phyloP scores from a whole-genome alignment of 1,139 yeast genomes.

The Zygosaccharomyces pseudobailii region DNA sequence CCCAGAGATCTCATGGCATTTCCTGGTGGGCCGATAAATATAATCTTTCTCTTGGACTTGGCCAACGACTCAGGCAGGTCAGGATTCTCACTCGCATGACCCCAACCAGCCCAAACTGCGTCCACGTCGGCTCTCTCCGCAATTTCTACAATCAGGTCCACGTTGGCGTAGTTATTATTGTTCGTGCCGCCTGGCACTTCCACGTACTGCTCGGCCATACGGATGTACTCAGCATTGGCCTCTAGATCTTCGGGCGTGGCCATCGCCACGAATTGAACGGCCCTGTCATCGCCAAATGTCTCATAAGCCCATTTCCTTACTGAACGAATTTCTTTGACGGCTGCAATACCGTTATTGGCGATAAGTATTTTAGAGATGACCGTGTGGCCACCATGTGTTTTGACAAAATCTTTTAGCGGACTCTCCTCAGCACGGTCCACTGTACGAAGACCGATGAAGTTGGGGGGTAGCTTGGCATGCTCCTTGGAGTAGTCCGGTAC shows the following conservation, averaged over 20 bases:
- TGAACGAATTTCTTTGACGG: slow-evolving; percentile 95
- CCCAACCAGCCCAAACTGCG: slow-evolving; percentile 99
- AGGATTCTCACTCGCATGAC: slow-evolving; percentile 98
- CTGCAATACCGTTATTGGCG: slow-evolving; percentile 98
- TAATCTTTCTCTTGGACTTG: slow-evolving; percentile 77
- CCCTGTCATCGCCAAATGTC: slow-evolving; percentile 91
- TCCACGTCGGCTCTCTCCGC: slow-evolving; percentile 96
- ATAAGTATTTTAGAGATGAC: slow-evolving; percentile 83
- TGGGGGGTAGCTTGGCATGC: slow-evolving; percentile 49
- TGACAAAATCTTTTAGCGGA: slow-evolving; percentile 80
- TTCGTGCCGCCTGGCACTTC: slow-evolving; percentile 99
- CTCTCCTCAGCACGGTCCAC: slow-evolving; percentile 64
- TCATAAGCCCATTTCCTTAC: slow-evolving; percentile 99
- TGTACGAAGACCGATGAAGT: slow-evolving; percentile 69
- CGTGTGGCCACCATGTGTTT: slow-evolving; percentile 87
- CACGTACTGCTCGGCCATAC: slow-evolving; percentile 98
- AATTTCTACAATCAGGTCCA: slow-evolving; percentile 89
- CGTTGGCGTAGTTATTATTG: slow-evolving; percentile 96
- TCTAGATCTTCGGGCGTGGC: slow-evolving; percentile 98
- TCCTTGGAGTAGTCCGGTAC: slow-evolving; percentile 35
- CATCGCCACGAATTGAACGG: slow-evolving; percentile 94
- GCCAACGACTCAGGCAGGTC: slow-evolving; percentile 88
- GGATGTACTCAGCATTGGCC: slow-evolving; percentile 94
- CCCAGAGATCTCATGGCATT: slow-evolving; percentile 99
- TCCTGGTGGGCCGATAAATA: slow-evolving; percentile 97